A percentile compares a stretch with the other conserved stretches of the same genome.
phyloP scores from a whole-genome alignment of 2,329 filamentous ascomycete species.

The Claviceps sp. region DNA sequence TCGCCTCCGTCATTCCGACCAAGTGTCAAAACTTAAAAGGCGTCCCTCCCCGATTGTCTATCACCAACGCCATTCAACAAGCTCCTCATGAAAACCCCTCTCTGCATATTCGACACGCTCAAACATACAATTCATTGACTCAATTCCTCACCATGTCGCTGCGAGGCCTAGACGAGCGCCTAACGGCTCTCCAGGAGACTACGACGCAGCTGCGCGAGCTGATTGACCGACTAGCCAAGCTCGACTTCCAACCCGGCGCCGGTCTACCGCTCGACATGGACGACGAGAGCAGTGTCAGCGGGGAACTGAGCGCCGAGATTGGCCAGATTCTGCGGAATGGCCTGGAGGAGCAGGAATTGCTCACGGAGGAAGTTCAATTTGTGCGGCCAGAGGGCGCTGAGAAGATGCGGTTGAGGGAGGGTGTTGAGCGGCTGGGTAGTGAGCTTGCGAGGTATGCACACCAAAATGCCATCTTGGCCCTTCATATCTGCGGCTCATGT shows the following conservation, averaged over 20 bases:
- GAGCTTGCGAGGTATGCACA: constrained; percentile 55
- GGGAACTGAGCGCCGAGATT: constrained; percentile 72
- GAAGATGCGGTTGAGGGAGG: constrained; percentile 51
- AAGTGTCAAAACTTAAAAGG: no score
- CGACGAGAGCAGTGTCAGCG: constrained; percentile 40
- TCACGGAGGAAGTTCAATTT: constrained; percentile 67
- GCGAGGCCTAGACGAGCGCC: constrained; percentile 48
- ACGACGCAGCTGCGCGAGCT: constrained; percentile 43
- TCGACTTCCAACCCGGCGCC: constrained; percentile 46
- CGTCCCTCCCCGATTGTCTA: no score
- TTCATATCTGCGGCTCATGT: no score
- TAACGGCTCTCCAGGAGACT: constrained; percentile 46
- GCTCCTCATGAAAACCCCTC: no score
- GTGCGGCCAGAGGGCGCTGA: constrained; percentile 43
- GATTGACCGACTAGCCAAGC: constrained; percentile 43
- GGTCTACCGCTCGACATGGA: constrained; percentile 32
- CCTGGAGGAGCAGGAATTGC: constrained; percentile 70
- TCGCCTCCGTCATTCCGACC: no score
- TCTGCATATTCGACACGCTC: no score
- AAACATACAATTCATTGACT: background rate
- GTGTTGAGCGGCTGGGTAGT: constrained; percentile 50
- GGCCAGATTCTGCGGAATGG: constrained; percentile 62
- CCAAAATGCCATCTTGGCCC: no score
- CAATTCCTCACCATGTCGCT: constrained; percentile 32
- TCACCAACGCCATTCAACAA: no score